Evolutionary conservation across 2,329 filamentous ascomycete genomes (phyloP).

Genomic region (Hawksworthiomyces lignivorus): DNA sequence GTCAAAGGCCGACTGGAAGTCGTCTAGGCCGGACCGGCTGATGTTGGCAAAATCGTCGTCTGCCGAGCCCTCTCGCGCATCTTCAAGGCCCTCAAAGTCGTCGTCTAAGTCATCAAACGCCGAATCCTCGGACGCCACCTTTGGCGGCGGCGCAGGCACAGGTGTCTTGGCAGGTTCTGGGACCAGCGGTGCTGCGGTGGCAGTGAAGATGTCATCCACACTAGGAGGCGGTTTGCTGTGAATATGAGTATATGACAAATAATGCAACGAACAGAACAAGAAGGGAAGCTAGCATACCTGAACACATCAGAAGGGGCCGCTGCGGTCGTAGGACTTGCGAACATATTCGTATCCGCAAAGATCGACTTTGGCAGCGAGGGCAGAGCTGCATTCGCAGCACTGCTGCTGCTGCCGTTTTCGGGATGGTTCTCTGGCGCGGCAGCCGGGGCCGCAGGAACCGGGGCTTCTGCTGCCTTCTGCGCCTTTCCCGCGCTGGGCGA

Average conservation of each 20-base stretch:
- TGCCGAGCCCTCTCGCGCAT: slow-evolving; percentile 71
- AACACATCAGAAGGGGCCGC: background rate
- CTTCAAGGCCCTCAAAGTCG: slow-evolving; percentile 75
- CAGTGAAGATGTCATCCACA: background rate
- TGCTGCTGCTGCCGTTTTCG: too few species aligned
- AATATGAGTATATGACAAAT: too few species aligned
- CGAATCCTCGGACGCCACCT: slow-evolving; percentile 33
- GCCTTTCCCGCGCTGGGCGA: slow-evolving; percentile 30
- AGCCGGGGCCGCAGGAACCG: background rate
- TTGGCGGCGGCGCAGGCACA: slow-evolving; percentile 15
- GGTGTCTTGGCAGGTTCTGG: background rate
- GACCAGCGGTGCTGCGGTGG: background rate
- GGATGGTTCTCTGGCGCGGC: background rate
- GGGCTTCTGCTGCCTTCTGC: slow-evolving; percentile 18
- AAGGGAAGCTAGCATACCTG: background rate
- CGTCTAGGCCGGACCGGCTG: slow-evolving; percentile 61
- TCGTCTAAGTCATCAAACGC: slow-evolving; percentile 70
- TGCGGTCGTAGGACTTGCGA: too few species aligned
- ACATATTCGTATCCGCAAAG: slow-evolving; percentile 15
- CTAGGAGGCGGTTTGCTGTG: background rate
- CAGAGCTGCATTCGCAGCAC: slow-evolving; percentile 5
- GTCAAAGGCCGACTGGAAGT: slow-evolving; percentile 79
- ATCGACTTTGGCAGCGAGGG: slow-evolving; percentile 22
- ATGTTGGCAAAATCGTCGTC: slow-evolving; percentile 76
- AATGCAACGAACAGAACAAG: too few species aligned